These are phyloP conservation scores for Aureobasidium sp. DNA, from an alignment of 2,329 filamentous ascomycete species.

Conservation along the genomic window DNA sequence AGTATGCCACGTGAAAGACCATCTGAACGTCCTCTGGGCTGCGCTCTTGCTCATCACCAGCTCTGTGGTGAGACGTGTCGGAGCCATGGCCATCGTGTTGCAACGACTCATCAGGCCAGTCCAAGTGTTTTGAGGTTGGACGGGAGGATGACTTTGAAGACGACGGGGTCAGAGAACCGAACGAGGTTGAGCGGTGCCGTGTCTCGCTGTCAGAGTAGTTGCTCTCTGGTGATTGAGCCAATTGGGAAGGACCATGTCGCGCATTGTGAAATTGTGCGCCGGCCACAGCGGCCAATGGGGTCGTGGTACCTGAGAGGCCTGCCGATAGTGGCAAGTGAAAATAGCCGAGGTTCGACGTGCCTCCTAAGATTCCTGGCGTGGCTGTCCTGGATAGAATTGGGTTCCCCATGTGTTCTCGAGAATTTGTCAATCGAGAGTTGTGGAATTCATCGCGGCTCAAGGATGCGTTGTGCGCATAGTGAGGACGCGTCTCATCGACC, in stretches of 20 bases:
- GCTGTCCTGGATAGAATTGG: conserved; percentile 37
- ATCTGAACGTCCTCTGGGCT: conserved; percentile 85
- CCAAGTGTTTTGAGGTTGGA: conserved; percentile 35
- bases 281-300: conserved; percentile 71
- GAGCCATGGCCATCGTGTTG: conserved; percentile 15
- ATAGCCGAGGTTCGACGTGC: conserved; percentile 71
- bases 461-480: background rate
- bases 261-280: conserved; percentile 57
- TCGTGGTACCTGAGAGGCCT: conserved; percentile 67
- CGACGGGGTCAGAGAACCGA: conserved; percentile 41
- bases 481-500: conserved; percentile 1
- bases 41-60: conserved; percentile 48
- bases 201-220: conserved; percentile 30
- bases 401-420: conserved; percentile 22
- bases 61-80: background rate
- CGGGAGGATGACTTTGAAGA: conserved; percentile 37
- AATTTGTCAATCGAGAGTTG: conserved; percentile 13
- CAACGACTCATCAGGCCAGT: conserved; percentile 20
- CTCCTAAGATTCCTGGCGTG: conserved; percentile 58
- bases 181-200: conserved; percentile 30
- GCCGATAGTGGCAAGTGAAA: conserved; percentile 71
- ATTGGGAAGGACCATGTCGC: conserved; percentile 15
- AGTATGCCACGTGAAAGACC: conserved; percentile 83
- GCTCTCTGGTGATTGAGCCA: conserved; percentile 9
- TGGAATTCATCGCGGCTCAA: conserved; percentile 13